These are phyloP conservation scores for Hibiscus tridactylites DNA, from an alignment of 345 rosid species.

Conservation along the genomic window DNA sequence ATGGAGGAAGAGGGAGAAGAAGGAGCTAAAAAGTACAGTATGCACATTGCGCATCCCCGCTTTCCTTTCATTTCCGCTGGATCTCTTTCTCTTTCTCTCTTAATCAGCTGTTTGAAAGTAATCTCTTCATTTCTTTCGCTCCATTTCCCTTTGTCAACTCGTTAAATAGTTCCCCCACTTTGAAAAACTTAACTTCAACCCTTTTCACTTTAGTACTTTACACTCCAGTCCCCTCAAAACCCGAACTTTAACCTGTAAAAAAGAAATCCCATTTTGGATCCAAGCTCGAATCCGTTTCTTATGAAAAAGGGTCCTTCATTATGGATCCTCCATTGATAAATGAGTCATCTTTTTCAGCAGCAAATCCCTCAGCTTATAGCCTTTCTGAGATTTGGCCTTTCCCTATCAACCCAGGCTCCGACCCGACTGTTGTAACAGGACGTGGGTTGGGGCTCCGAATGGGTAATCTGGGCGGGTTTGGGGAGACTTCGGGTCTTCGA, in stretches of 20 bases:
- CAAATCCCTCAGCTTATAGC: constrained; percentile 67
- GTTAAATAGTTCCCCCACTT: neutral
- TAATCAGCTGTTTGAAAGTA: neutral
- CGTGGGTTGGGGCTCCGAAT: constrained; percentile 52
- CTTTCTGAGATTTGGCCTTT: constrained; percentile 90
- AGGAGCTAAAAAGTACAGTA: neutral
- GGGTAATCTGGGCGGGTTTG: constrained; percentile 42
- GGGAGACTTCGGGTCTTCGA: constrained; percentile 36
- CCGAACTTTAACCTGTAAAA: neutral
- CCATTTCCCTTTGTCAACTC: neutral
- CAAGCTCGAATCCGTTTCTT: constrained; percentile 16
- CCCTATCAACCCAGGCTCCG: constrained; percentile 37
- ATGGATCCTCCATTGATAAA: constrained; percentile 86
- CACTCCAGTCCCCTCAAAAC: neutral
- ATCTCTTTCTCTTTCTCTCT: neutral
- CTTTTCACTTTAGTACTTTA: neutral
- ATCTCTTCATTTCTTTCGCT: neutral
- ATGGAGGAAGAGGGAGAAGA: too few species aligned
- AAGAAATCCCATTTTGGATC: constrained; percentile 6
- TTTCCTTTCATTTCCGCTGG: neutral
- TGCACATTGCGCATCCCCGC: too few species aligned
- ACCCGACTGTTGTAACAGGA: constrained; percentile 8
- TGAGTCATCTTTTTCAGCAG: constrained; percentile 29
- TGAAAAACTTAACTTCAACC: neutral
- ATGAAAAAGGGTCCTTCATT: constrained; percentile 4